Conservation (phyloP, 192 early-diverging fungal genomes). For the Linnemannia elongata region DNA sequence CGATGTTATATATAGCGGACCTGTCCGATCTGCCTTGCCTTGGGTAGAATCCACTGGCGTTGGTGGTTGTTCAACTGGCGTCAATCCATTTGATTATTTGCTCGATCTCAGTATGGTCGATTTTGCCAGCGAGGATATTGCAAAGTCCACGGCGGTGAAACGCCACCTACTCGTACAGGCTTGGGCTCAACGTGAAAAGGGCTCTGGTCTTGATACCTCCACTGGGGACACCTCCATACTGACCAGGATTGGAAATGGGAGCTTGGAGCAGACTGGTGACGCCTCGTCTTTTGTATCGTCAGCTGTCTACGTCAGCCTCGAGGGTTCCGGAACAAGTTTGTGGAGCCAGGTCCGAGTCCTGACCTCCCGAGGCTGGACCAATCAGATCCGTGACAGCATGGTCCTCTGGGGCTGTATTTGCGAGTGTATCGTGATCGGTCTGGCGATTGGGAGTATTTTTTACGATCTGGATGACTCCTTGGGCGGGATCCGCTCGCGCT, state of each 20-base stretch:
- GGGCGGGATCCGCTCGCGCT: conserved; percentile 42
- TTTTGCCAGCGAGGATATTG: conserved; percentile 50
- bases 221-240: not conserved
- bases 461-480: conserved; percentile 30
- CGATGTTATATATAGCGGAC: conserved; percentile 50
- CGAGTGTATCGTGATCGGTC: conserved; percentile 42
- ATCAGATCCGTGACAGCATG: conserved; percentile 42
- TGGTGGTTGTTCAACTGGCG: conserved; percentile 30
- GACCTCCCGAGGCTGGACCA: conserved; percentile 43
- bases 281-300: conserved; percentile 26
- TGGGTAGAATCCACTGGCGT: conserved; percentile 43
- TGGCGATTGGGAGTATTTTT: conserved; percentile 37
- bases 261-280: no score
- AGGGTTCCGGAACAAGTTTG: conserved; percentile 31
- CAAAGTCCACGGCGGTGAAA: conserved; percentile 37
- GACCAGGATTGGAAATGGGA: conserved; percentile 1
- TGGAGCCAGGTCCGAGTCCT: conserved; percentile 39
- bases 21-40: conserved; percentile 43
- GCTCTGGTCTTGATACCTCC: no score
- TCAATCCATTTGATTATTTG: conserved; percentile 52
- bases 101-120: conserved; percentile 53
- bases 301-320: conserved; percentile 41
- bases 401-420: conserved; percentile 50
- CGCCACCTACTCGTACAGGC: conserved; percentile 38
- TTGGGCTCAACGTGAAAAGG: conserved; percentile 24